A percentile compares a stretch with the other conserved stretches of the same genome.
Conservation (phyloP, 768 basidiomycete genomes). For the Pisolithus sp. region DNA sequence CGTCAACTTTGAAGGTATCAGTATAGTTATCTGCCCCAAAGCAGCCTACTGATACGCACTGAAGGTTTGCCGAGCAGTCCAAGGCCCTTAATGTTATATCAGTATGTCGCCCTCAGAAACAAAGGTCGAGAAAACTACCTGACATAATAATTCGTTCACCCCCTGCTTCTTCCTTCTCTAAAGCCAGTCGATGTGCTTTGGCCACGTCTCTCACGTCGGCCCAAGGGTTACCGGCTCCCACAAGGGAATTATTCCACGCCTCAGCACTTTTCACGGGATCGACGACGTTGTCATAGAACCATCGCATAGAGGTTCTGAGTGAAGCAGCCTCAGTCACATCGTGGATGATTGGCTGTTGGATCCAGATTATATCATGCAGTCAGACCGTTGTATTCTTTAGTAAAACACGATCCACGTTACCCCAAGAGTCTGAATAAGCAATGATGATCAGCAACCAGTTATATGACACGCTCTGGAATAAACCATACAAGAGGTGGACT, state of each 20-base stretch:
- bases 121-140: conserved; percentile 10
- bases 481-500: conserved; percentile 33
- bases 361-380: neutral
- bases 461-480: neutral
- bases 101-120: too few relatives aligned
- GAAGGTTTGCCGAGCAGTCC: conserved; percentile 26
- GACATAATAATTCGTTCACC: conserved; percentile 52
- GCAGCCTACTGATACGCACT: conserved; percentile 9
- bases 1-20: conserved; percentile 26
- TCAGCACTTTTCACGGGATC: conserved; percentile 13
- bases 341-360: conserved; percentile 37
- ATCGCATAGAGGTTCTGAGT: conserved; percentile 35
- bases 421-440: conserved; percentile 21
- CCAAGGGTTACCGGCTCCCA: conserved; percentile 28
- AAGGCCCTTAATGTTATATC: conserved; percentile 12
- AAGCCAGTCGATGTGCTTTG: conserved; percentile 43
- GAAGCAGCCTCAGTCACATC: conserved; percentile 27
- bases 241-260: conserved; percentile 19
- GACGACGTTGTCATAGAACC: conserved; percentile 31
- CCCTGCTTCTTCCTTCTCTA: conserved; percentile 46
- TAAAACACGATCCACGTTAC: conserved; percentile 7
- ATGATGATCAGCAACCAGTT: neutral
- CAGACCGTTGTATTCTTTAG: neutral
- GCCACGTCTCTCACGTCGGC: conserved; percentile 54
- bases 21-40: neutral